Conservation (phyloP, 805 yeast genomes). For the Candida schatavii region DNA sequence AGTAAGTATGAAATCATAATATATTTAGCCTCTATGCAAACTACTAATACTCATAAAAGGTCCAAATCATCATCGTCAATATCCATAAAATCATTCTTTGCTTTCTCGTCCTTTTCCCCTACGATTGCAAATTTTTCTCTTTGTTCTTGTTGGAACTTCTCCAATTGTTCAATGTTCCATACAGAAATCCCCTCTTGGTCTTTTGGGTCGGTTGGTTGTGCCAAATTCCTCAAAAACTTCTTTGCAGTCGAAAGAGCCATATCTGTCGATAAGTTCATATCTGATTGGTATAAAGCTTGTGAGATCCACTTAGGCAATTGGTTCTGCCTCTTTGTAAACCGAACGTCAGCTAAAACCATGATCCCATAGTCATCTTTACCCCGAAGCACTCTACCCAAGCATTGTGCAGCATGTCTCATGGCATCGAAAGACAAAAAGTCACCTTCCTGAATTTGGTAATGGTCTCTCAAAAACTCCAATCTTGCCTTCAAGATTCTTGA, state of each 20-base stretch:
- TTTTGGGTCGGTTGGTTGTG: constrained; percentile 86
- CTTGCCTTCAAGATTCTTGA: constrained; percentile 94
- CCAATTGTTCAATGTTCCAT: constrained; percentile 76
- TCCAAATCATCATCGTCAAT: constrained; percentile 47
- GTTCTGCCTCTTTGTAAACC: constrained; percentile 80
- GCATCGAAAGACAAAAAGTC: constrained; percentile 97
- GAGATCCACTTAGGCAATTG: constrained; percentile 98
- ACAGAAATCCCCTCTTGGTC: constrained; percentile 95
- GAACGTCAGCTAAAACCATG: constrained; percentile 94
- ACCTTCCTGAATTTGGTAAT: constrained; percentile 87
- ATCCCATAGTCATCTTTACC: constrained; percentile 99
- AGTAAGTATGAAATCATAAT: no score
- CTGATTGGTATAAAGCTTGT: constrained; percentile 89
- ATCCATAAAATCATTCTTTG: constrained; percentile 42
- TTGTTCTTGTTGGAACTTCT: constrained; percentile 53
- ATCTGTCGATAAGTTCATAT: constrained; percentile 88
- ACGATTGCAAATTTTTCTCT: constrained; percentile 13
- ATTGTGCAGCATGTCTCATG: constrained; percentile 99
- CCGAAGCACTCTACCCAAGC: constrained; percentile 93
- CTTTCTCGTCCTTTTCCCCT: constrained; percentile 19
- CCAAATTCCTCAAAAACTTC: constrained; percentile 86
- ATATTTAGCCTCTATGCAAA: no score
- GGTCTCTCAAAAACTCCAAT: constrained; percentile 87
- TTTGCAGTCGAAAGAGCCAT: constrained; percentile 96
- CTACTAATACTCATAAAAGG: constrained; percentile 15